phyloP scores from a whole-genome alignment of 1,284 basidiomycete genomes.

The Moesziomyces sp. region DNA sequence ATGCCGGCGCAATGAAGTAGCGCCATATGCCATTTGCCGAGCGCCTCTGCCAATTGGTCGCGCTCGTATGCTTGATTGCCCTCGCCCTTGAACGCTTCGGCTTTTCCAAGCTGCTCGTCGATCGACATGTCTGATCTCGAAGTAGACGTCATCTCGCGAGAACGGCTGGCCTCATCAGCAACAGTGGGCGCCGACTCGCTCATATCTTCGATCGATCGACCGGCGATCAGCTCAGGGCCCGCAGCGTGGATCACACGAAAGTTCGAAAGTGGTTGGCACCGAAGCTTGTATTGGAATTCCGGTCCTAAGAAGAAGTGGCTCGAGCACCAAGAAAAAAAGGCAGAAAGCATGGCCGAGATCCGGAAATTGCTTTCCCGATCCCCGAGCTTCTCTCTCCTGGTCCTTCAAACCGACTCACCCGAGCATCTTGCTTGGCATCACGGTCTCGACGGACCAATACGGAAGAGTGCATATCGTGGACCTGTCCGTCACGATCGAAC shows the following conservation, averaged over 20 bases:
- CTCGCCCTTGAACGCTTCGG: slow-evolving; percentile 32
- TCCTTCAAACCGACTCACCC: too few species aligned
- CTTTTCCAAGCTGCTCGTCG: slow-evolving; percentile 27
- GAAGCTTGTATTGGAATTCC: too few species aligned
- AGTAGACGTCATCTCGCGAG: neutral
- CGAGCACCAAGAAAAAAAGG: neutral
- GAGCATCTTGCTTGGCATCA: too few species aligned
- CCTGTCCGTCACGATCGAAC: neutral
- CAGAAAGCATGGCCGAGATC: neutral
- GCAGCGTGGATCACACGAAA: too few species aligned
- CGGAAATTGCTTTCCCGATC: neutral
- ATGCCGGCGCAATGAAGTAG: slow-evolving; percentile 48
- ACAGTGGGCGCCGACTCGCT: neutral
- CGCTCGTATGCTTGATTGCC: slow-evolving; percentile 38
- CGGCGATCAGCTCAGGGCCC: neutral
- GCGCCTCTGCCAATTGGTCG: slow-evolving; percentile 19
- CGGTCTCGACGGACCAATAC: neutral
- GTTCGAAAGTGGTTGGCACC: too few species aligned
- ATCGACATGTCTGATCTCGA: slow-evolving; percentile 16
- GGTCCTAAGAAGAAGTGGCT: neutral
- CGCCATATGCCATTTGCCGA: slow-evolving; percentile 48
- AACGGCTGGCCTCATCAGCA: neutral
- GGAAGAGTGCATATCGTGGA: neutral
- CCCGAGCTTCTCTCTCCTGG: neutral
- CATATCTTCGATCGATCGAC: neutral